These are phyloP conservation scores for Ceriops zippeliana DNA, from an alignment of 345 rosid genomes.

Conservation along the genomic window DNA sequence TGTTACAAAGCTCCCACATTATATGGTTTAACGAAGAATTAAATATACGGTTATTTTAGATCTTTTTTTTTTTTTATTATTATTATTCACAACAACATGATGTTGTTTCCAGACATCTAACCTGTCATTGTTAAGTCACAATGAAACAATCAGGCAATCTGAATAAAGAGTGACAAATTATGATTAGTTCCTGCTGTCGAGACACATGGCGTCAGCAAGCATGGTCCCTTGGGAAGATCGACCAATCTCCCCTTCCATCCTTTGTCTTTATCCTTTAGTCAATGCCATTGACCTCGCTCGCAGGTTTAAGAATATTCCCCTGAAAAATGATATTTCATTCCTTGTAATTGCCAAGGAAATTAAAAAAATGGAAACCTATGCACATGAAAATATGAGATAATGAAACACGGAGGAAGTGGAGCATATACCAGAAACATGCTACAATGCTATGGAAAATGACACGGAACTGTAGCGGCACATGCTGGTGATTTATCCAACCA, in stretches of 20 bases:
- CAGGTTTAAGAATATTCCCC: constrained; percentile 91
- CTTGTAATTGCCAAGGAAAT: background rate
- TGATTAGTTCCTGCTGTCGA: background rate
- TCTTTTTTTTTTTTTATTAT: too few relatives aligned
- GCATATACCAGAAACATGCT: constrained; percentile 67
- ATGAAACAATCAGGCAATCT: background rate
- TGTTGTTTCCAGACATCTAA: too few relatives aligned
- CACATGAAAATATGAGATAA: background rate
- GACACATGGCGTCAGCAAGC: background rate
- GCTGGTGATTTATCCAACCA: constrained; percentile 89
- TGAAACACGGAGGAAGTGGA: background rate
- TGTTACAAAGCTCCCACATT: too few relatives aligned
- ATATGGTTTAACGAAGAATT: too few relatives aligned
- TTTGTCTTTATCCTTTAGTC: constrained; percentile 36
- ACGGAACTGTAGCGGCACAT: constrained; percentile 74
- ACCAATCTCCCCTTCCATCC: constrained; percentile 2
- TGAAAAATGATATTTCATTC: constrained; percentile 26
- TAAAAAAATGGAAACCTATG: background rate
- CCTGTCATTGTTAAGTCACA: too few relatives aligned
- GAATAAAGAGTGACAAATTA: too few relatives aligned
- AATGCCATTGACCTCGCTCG: constrained; percentile 60
- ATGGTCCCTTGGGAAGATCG: background rate
- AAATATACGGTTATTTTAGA: too few relatives aligned
- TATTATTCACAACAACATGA: too few relatives aligned
- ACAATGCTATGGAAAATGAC: constrained; percentile 72